phyloP scores from a whole-genome alignment of 2,329 filamentous ascomycete genomes.

The Claviceps quebecensis region DNA sequence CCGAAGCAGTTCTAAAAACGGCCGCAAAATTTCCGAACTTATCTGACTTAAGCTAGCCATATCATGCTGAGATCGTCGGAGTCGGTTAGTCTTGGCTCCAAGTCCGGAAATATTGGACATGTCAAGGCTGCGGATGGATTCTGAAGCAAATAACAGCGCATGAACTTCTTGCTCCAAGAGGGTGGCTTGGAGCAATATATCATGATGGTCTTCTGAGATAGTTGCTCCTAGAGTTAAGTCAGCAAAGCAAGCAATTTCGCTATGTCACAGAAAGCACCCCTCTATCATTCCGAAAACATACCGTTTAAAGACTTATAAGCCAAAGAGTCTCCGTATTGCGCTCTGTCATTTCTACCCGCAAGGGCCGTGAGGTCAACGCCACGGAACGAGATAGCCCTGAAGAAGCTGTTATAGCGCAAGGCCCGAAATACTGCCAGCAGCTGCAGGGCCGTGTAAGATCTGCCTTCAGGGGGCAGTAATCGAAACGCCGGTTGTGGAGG shows the following conservation, averaged over 20 bases:
- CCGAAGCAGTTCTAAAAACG: constrained; percentile 35
- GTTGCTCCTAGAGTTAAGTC: constrained; percentile 23
- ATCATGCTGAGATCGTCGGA: constrained; percentile 13
- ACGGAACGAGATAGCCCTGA: constrained; percentile 41
- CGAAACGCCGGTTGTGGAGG: constrained; percentile 38
- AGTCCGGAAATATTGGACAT: constrained; percentile 29
- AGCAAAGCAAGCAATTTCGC: neutral
- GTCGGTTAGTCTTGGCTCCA: constrained; percentile 10
- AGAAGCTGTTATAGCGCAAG: constrained; percentile 44
- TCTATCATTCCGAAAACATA: constrained; percentile 14
- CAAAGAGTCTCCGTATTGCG: constrained; percentile 29
- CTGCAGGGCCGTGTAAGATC: constrained; percentile 33
- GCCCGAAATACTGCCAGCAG: constrained; percentile 43
- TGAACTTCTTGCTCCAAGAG: constrained; percentile 43
- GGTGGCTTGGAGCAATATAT: constrained; percentile 33
- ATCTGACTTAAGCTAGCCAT: constrained; percentile 10
- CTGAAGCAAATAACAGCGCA: constrained; percentile 39
- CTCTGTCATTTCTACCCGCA: constrained; percentile 27
- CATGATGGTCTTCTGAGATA: constrained; percentile 32
- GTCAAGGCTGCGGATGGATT: constrained; percentile 40
- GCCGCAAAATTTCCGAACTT: constrained; percentile 29
- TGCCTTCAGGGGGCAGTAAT: constrained; percentile 28
- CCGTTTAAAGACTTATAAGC: constrained; percentile 39
- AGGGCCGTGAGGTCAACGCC: constrained; percentile 34
- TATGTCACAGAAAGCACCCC: neutral